Evolutionary conservation across 192 early-diverging fungal genomes (phyloP).

Genomic region (Lobosporangium transversale): DNA sequence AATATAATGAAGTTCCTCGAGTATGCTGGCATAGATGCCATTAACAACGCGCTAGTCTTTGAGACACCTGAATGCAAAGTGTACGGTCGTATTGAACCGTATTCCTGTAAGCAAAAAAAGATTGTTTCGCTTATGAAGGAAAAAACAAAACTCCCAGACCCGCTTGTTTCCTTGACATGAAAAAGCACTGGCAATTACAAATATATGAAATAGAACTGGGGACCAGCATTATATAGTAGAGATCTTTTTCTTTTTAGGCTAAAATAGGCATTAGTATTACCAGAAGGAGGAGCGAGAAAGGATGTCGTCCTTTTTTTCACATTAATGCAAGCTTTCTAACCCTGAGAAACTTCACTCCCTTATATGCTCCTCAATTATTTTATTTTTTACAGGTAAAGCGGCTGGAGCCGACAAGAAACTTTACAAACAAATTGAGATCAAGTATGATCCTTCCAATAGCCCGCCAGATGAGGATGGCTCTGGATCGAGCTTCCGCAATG

Average conservation of each 20-base stretch:
- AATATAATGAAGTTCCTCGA: constrained; percentile 97
- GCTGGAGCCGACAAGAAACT: constrained; percentile 95
- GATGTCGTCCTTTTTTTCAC: no score
- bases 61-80: constrained; percentile 87
- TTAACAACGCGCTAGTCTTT: constrained; percentile 88
- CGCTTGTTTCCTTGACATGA: no score
- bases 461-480: constrained; percentile 70
- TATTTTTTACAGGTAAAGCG: constrained; percentile 77
- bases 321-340: no score
- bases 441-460: constrained; percentile 76
- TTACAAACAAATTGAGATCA: constrained; percentile 86
- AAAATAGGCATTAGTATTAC: no score
- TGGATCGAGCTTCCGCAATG: constrained; percentile 70
- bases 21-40: constrained; percentile 78
- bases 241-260: no score
- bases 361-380: neutral
- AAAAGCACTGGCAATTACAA: no score
- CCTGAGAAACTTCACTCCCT: neutral
- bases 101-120: constrained; percentile 81
- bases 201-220: no score
- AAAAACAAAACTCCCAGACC: no score
- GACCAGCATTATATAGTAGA: no score
- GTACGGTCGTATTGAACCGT: constrained; percentile 89
- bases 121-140: neutral
- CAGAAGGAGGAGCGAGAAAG: no score